Conservation (phyloP, 2,329 filamentous ascomycete genomes). For the Apiospora sp. region DNA sequence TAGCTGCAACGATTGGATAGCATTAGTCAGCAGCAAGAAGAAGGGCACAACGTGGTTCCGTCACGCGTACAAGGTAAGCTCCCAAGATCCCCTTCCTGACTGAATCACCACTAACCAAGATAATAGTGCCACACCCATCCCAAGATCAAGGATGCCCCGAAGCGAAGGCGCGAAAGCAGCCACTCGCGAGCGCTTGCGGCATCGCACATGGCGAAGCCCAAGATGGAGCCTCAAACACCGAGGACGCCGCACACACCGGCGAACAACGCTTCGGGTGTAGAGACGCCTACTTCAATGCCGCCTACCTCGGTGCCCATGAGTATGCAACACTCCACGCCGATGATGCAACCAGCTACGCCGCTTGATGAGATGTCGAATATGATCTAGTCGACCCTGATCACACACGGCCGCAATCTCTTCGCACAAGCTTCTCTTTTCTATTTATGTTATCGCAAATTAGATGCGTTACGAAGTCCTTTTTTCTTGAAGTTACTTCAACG, state of each 20-base stretch:
- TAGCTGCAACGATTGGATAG: constrained; percentile 82
- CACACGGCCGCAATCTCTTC: background rate
- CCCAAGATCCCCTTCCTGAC: background rate
- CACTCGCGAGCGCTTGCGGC: constrained; percentile 54
- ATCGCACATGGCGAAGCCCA: constrained; percentile 55
- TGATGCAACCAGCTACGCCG: constrained; percentile 44
- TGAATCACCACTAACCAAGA: background rate
- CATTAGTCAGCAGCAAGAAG: constrained; percentile 85
- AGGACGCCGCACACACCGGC: constrained; percentile 55
- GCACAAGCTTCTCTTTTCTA: constrained; percentile 30
- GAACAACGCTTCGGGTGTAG: constrained; percentile 42
- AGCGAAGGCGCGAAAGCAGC: constrained; percentile 70
- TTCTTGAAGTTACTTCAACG: constrained; percentile 34
- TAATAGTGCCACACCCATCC: constrained; percentile 74
- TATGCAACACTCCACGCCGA: constrained; percentile 38
- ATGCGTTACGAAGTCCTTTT: constrained; percentile 39
- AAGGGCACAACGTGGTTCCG: constrained; percentile 93
- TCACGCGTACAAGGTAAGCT: constrained; percentile 81
- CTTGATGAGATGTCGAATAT: constrained; percentile 54
- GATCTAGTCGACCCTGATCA: constrained; percentile 47
- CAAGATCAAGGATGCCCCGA: constrained; percentile 75
- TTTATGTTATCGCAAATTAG: constrained; percentile 34
- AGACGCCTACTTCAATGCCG: constrained; percentile 47
- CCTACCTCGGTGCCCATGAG: constrained; percentile 38
- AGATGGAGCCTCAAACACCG: constrained; percentile 52